A percentile compares a stretch with the other conserved stretches of the same genome.
These are phyloP conservation scores for Batrachochytrium dendrobatidis DNA, from an alignment of 371 early-diverging fungal genomes.

Conservation along the genomic window DNA sequence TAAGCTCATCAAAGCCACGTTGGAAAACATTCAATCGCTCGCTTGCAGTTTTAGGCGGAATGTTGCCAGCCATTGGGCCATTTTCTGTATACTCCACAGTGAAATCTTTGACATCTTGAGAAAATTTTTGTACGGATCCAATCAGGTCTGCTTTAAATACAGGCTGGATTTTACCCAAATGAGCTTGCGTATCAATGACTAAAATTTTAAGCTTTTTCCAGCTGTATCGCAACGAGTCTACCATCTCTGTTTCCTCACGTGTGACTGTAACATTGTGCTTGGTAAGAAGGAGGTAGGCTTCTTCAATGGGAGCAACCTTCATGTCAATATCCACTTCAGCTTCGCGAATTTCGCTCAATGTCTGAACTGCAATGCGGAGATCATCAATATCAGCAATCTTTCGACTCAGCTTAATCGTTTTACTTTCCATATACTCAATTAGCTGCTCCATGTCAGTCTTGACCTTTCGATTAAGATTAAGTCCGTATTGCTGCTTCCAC, in stretches of 20 bases:
- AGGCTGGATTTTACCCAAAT: slow-evolving; percentile 50
- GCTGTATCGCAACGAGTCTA: slow-evolving; percentile 55
- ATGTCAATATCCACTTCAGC: slow-evolving; percentile 58
- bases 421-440: slow-evolving; percentile 55
- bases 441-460: slow-evolving; percentile 55
- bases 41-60: slow-evolving; percentile 53
- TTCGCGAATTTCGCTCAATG: slow-evolving; percentile 49
- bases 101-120: slow-evolving; percentile 49
- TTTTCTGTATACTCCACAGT: slow-evolving; percentile 50
- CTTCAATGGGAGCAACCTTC: slow-evolving; percentile 57
- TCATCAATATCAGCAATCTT: slow-evolving; percentile 58
- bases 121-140: slow-evolving; percentile 44
- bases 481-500: slow-evolving; percentile 56
- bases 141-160: slow-evolving; percentile 53
- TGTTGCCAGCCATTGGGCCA: slow-evolving; percentile 55
- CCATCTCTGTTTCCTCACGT: slow-evolving; percentile 59
- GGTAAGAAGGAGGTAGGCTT: slow-evolving; percentile 47
- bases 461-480: slow-evolving; percentile 52
- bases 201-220: slow-evolving; percentile 55
- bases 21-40: slow-evolving; percentile 56
- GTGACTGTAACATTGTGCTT: slow-evolving; percentile 49
- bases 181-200: slow-evolving; percentile 52
- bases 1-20: slow-evolving; percentile 53
- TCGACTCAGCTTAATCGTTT: slow-evolving; percentile 42
- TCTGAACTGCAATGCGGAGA: slow-evolving; percentile 47